phyloP scores from a whole-genome alignment of 2,329 filamentous ascomycete species.

The Dactylonectria macrodidyma region DNA sequence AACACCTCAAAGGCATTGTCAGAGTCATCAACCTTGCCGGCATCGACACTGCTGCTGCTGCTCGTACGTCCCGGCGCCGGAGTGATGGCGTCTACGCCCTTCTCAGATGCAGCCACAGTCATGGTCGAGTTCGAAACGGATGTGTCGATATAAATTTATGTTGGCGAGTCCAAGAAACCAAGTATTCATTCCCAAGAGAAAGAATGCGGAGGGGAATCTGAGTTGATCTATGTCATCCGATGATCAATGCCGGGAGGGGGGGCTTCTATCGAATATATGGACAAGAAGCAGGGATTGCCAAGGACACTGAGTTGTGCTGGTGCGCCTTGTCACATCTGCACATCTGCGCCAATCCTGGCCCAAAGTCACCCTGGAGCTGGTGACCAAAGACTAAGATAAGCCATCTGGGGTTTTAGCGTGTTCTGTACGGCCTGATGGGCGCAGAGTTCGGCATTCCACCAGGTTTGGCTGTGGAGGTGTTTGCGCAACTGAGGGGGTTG shows the following conservation, averaged over 20 bases:
- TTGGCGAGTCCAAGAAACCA: background rate
- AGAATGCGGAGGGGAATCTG: background rate
- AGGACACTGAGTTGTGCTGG: slow-evolving; percentile 5
- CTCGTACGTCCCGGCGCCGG: slow-evolving; percentile 22
- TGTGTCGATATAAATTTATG: background rate
- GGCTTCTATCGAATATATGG: slow-evolving; percentile 6
- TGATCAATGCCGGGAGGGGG: background rate
- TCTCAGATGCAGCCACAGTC: slow-evolving; percentile 19
- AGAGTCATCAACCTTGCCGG: slow-evolving; percentile 35
- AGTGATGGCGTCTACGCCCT: slow-evolving; percentile 28
- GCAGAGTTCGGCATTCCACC: background rate
- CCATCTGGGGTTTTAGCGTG: slow-evolving; percentile 28
- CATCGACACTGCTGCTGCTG: slow-evolving; percentile 37
- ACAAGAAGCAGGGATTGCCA: slow-evolving; percentile 2
- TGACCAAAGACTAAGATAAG: slow-evolving; percentile 28
- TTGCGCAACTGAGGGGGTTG: background rate
- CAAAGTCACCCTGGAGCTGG: slow-evolving; percentile 9
- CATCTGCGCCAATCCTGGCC: background rate
- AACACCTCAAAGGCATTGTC: slow-evolving; percentile 60
- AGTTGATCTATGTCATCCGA: background rate
- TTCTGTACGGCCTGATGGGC: slow-evolving; percentile 13
- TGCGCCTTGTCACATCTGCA: background rate
- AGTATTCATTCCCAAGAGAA: background rate
- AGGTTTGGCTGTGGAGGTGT: slow-evolving; percentile 2
- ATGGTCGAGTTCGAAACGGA: slow-evolving; percentile 14